Evolutionary conservation across 108 stramenopile genomes (phyloP).

Genomic region (Bacterosira constricta): DNA sequence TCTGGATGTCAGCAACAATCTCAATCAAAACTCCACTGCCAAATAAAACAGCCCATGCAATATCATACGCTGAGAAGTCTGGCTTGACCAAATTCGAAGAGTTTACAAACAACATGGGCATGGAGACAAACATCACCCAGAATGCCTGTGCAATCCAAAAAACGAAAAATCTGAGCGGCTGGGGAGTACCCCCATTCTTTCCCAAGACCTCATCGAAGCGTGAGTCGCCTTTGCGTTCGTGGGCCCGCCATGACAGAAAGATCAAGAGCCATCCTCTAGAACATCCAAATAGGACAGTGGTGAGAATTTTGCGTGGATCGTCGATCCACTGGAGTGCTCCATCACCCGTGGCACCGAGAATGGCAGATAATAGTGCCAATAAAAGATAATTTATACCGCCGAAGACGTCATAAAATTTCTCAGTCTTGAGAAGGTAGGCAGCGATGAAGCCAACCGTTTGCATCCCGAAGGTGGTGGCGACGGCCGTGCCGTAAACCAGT

Average conservation of each 20-base stretch:
- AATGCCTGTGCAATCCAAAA: slow-evolving; percentile 72
- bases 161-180: slow-evolving; percentile 47
- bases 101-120: slow-evolving; percentile 59
- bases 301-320: slow-evolving; percentile 38
- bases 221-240: slow-evolving; percentile 67
- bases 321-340: slow-evolving; percentile 24
- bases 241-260: slow-evolving; percentile 72
- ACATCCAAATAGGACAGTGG: slow-evolving; percentile 52
- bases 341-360: slow-evolving; percentile 10
- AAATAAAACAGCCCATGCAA: slow-evolving; percentile 36
- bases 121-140: slow-evolving; percentile 66
- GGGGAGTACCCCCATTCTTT: slow-evolving; percentile 24
- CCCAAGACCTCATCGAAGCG: slow-evolving; percentile 66
- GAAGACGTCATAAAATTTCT: slow-evolving; percentile 70
- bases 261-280: slow-evolving; percentile 64
- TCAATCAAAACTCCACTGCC: slow-evolving; percentile 51
- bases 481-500: slow-evolving; percentile 36
- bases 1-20: slow-evolving; percentile 67
- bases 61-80: slow-evolving; percentile 39
- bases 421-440: slow-evolving; percentile 62
- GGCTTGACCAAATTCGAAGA: slow-evolving; percentile 28
- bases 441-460: slow-evolving; percentile 55
- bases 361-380: slow-evolving; percentile 45
- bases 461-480: slow-evolving; percentile 54
- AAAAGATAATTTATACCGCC: slow-evolving; percentile 64